Evolutionary conservation across 331 rosid genomes (phyloP), one percentile per base, ranked within the genome.

Genomic region (Saraca asoca): DNA sequence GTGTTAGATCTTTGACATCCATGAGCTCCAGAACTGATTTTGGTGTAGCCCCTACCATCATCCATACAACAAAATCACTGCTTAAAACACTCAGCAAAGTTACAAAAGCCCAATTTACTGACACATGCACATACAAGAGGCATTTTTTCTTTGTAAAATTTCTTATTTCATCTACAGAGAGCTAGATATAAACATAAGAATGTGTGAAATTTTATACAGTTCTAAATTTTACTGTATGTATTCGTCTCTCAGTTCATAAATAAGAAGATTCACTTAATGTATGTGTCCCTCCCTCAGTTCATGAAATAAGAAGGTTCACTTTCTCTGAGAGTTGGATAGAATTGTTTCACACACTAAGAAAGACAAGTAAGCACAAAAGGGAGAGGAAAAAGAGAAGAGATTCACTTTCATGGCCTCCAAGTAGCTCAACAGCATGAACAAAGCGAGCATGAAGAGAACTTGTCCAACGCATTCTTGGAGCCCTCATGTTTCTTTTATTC

Each of bases 391-490:
- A 19, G 62, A 50, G 9, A 50, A 62, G 70, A 37, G 58, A 14
- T 57, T 43, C 58, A 92, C 98, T 89, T 87, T 89, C 96, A 84
- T 92, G 98, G 79, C 98, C 98, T 1, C 98, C 98, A 70, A 92
- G 96, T 16, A 89, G 93, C 52, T 89, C 82, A 54, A 92, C 98
- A 33, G 98, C 98, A 51, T 85, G 98, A 74, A 92, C 84, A 58
- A 92, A 92, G 16, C 98, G 85, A 46, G 86, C 83, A 38, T 92
- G 98, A 18, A 92, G 98, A 62, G 98, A 87, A 42, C 80, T 83
- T 41, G 98, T 92, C 98, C 98, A 92, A 4, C 96, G 82, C 98
- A 92, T 92, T 76, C 98, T 85, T 6, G 98, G 98, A 9, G 96
- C 98, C 67, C 98, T 92, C 78, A 73, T 72, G 73, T 74, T 92